These are phyloP conservation scores for Tylopilus orsonianus DNA, from an alignment of 1,284 basidiomycete genomes.

Conservation along the genomic window DNA sequence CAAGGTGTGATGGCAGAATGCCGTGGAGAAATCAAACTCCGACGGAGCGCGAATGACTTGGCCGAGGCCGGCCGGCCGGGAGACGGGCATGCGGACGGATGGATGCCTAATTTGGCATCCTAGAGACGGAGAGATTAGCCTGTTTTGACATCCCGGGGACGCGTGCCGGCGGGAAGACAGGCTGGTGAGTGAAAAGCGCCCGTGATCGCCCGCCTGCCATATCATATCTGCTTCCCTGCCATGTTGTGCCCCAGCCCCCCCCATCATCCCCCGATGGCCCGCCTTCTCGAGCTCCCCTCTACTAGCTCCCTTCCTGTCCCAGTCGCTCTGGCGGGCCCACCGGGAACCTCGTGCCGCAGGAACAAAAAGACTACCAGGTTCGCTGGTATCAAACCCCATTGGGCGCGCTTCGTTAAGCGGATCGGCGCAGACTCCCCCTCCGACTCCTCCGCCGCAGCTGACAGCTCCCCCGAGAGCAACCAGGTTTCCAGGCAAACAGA, in stretches of 20 bases:
- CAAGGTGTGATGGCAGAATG: slow-evolving; percentile 34
- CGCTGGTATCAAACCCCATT: slow-evolving; percentile 40
- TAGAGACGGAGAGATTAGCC: no score
- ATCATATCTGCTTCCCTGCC: neutral
- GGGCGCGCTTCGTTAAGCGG: slow-evolving; percentile 44
- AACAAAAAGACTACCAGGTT: slow-evolving; percentile 39
- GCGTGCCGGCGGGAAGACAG: slow-evolving; percentile 12
- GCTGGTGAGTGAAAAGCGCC: neutral
- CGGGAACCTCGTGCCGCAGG: slow-evolving; percentile 14
- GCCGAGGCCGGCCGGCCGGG: slow-evolving; percentile 5
- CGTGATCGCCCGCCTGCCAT: slow-evolving; percentile 14
- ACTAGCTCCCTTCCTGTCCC: slow-evolving; percentile 25
- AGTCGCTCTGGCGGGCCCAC: slow-evolving; percentile 14
- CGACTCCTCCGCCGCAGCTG: slow-evolving; percentile 40
- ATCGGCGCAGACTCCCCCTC: slow-evolving; percentile 45
- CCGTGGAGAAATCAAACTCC: slow-evolving; percentile 36
- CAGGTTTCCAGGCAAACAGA: slow-evolving; percentile 27
- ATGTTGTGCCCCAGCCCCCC: slow-evolving; percentile 11
- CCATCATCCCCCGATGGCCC: slow-evolving; percentile 11
- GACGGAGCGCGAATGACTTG: slow-evolving; percentile 34
- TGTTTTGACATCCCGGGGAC: no score
- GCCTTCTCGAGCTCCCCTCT: neutral
- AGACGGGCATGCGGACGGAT: neutral
- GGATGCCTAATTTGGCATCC: no score
- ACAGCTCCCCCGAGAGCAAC: slow-evolving; percentile 43